phyloP scores from a whole-genome alignment of 2,329 filamentous ascomycete species.

The Dothideomycetidae sp. region DNA sequence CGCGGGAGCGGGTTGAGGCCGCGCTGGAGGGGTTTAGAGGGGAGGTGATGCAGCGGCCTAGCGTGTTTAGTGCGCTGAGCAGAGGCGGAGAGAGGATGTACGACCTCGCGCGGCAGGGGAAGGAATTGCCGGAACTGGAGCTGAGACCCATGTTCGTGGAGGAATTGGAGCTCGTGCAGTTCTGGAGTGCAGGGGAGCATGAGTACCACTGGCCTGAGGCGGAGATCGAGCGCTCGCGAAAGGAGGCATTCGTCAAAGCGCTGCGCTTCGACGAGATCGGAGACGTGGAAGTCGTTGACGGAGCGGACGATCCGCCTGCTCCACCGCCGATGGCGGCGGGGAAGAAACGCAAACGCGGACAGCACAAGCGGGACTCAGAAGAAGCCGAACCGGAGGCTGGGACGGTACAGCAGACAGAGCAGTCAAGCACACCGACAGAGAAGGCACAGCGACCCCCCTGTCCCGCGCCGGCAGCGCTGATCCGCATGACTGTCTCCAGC shows the following conservation, averaged over 20 bases:
- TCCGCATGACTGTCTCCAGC: constrained; percentile 84
- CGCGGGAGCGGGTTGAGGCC: constrained; percentile 60
- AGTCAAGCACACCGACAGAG: neutral
- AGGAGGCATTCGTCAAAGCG: constrained; percentile 58
- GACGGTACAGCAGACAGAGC: constrained; percentile 8
- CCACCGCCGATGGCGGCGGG: too few species aligned
- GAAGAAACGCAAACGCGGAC: constrained; percentile 27
- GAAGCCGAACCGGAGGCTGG: constrained; percentile 8
- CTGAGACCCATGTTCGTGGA: constrained; percentile 64
- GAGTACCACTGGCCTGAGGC: constrained; percentile 63
- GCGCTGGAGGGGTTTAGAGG: constrained; percentile 64
- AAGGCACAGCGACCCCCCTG: constrained; percentile 14
- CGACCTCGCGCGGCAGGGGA: constrained; percentile 86
- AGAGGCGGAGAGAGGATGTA: constrained; percentile 91
- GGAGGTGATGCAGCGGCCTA: constrained; percentile 76
- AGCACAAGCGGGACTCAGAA: constrained; percentile 6
- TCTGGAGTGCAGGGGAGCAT: constrained; percentile 68
- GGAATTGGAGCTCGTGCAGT: constrained; percentile 70
- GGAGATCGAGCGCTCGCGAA: constrained; percentile 63
- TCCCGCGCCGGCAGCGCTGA: constrained; percentile 56
- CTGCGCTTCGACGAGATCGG: constrained; percentile 24
- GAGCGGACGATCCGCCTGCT: constrained; percentile 9
- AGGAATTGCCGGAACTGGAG: constrained; percentile 74
- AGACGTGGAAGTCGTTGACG: constrained; percentile 21
- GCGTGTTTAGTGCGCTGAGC: constrained; percentile 83